These are phyloP conservation scores for Fusarium sp. DNA, from an alignment of 2,329 filamentous ascomycete genomes.

Conservation along the genomic window DNA sequence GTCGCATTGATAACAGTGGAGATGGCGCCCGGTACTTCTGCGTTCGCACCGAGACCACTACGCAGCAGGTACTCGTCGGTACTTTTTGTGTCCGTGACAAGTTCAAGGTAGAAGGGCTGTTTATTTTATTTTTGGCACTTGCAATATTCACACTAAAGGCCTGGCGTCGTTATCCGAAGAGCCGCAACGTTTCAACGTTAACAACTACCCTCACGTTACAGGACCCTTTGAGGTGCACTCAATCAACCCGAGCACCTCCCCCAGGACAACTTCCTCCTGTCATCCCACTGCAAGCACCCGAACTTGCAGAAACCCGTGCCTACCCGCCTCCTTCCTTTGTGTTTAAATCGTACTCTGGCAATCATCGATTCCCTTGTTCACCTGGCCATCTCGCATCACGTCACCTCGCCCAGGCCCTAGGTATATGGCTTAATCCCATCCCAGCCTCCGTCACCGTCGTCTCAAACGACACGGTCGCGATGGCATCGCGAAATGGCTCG, in stretches of 20 bases:
- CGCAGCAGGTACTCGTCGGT: background rate
- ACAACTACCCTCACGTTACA: slow-evolving; percentile 16
- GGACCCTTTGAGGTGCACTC: background rate
- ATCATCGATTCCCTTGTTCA: background rate
- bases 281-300: slow-evolving; percentile 7
- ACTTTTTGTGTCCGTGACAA: background rate
- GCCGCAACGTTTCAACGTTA: slow-evolving; percentile 6
- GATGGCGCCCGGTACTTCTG: background rate
- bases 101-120: background rate
- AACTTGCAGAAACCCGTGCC: slow-evolving; percentile 19
- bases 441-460: slow-evolving; percentile 10
- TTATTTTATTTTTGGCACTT: slow-evolving; percentile 17
- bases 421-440: slow-evolving; percentile 26
- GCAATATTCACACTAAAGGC: slow-evolving; percentile 13
- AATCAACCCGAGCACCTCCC: background rate
- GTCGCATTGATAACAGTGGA: slow-evolving; percentile 14
- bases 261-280: slow-evolving; percentile 2
- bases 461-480: slow-evolving; percentile 20
- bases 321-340: background rate
- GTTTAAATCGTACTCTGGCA: slow-evolving; percentile 12
- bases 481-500: slow-evolving; percentile 36
- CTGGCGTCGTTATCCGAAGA: background rate
- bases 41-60: background rate
- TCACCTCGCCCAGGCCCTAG: background rate
- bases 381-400: slow-evolving; percentile 1